A percentile compares a stretch with the other conserved stretches of the same genome.
Evolutionary conservation across 129 eudicot genomes (phyloP).

Genomic region (Flaveria sonorensis): DNA sequence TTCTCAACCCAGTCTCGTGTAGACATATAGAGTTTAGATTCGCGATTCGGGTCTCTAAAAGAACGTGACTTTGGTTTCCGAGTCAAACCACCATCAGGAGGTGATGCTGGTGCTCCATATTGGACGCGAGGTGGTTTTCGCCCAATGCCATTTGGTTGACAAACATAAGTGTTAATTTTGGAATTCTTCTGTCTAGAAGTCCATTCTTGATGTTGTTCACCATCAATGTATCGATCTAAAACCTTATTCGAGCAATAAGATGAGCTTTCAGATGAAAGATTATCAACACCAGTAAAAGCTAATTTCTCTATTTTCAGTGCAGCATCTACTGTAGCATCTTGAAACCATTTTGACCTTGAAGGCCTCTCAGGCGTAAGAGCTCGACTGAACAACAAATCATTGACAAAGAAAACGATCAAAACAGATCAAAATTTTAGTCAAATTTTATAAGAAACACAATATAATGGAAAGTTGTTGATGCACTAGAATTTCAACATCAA

Average conservation of each 20-base stretch:
- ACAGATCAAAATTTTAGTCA: neutral
- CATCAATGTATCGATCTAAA: constrained; percentile 91
- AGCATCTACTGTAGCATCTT: constrained; percentile 37
- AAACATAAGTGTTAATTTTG: constrained; percentile 38
- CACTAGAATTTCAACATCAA: neutral
- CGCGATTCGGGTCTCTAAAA: constrained; percentile 58
- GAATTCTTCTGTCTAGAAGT: constrained; percentile 31
- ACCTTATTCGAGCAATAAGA: constrained; percentile 73
- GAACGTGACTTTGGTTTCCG: constrained; percentile 78
- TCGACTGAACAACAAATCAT: constrained; percentile 46
- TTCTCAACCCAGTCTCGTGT: constrained; percentile 61
- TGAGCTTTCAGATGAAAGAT: constrained; percentile 60
- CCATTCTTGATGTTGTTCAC: constrained; percentile 74
- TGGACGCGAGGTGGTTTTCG: constrained; percentile 67
- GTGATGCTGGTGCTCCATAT: constrained; percentile 49
- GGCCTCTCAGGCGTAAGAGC: constrained; percentile 77
- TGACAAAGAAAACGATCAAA: neutral
- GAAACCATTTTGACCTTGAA: constrained; percentile 43
- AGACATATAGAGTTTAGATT: constrained; percentile 51
- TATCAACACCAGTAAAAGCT: constrained; percentile 31
- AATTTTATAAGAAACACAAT: neutral
- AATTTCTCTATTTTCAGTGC: constrained; percentile 35
- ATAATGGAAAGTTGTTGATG: neutral
- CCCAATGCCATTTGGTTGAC: constrained; percentile 40
- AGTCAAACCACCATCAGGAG: constrained; percentile 38